These are phyloP conservation scores for Solanum paucissectum DNA, from an alignment of 257 asterid genomes.

Conservation along the genomic window DNA sequence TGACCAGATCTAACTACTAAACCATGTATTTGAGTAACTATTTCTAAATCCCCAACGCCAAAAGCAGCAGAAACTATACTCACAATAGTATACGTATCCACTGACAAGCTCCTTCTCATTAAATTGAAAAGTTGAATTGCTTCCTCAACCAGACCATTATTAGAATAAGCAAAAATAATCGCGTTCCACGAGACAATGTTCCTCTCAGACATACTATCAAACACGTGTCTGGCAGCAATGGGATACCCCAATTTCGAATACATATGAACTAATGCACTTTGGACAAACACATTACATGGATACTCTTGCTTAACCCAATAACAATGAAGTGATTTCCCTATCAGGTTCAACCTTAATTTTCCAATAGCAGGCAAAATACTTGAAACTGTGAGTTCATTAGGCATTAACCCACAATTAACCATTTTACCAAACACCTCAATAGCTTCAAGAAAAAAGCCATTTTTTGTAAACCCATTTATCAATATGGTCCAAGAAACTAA, in stretches of 20 bases:
- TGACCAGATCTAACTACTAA: constrained; percentile 28
- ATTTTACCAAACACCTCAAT: constrained; percentile 26
- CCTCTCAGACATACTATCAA: constrained; percentile 44
- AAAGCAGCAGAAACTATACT: constrained; percentile 22
- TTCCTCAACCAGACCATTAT: constrained; percentile 34
- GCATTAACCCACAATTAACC: constrained; percentile 28
- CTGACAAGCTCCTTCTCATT: constrained; percentile 30
- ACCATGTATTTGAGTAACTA: constrained; percentile 29
- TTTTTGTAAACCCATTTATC: constrained; percentile 42
- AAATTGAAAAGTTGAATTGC: constrained; percentile 29
- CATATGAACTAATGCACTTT: constrained; percentile 42
- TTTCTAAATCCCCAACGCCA: constrained; percentile 9
- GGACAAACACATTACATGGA: constrained; percentile 33
- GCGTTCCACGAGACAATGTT: constrained; percentile 51
- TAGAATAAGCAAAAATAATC: constrained; percentile 39
- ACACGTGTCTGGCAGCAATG: constrained; percentile 23
- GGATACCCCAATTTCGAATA: constrained; percentile 37
- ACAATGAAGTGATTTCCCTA: constrained; percentile 49
- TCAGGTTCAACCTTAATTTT: constrained; percentile 13
- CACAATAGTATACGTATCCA: constrained; percentile 30
- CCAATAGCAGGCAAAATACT: constrained; percentile 48
- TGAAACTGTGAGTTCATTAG: constrained; percentile 48
- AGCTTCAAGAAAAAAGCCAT: constrained; percentile 34
- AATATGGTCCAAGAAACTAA: constrained; percentile 55
- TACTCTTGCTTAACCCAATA: constrained; percentile 29